Evolutionary conservation across 345 rosid species (phyloP).

Genomic region (Eucalyptus coolabah): DNA sequence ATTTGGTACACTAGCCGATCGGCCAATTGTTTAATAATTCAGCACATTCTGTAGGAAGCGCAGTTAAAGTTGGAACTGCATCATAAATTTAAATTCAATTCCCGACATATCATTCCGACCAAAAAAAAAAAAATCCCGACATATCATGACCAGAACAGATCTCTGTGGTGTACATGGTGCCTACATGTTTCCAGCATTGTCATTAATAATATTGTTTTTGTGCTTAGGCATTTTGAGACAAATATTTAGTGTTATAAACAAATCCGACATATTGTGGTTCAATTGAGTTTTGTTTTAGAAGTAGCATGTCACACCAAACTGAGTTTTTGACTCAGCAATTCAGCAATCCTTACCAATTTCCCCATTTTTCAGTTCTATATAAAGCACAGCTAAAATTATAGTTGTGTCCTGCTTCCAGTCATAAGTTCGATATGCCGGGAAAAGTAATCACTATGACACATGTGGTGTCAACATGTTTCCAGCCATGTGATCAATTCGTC

Average conservation of each 20-base stretch:
- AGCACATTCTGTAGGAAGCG: not conserved
- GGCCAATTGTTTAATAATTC: not conserved
- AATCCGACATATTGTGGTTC: not conserved
- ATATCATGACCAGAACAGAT: not conserved
- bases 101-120: not conserved
- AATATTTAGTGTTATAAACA: not conserved
- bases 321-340: not conserved
- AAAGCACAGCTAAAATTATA: not conserved
- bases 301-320: not conserved
- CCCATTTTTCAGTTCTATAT: not conserved
- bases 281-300: not conserved
- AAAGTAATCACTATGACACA: not conserved
- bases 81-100: not conserved
- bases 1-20: not conserved
- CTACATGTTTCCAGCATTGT: not conserved
- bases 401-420: not conserved
- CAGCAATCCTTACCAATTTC: not conserved
- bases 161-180: not conserved
- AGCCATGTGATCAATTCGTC: not conserved
- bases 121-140: too few species aligned
- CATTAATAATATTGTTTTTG: not conserved
- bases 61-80: not conserved
- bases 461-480: not conserved
- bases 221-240: not conserved
- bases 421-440: not conserved